Conservation (phyloP, 352 stramenopile species). For the Aphanomyces euteiches region DNA sequence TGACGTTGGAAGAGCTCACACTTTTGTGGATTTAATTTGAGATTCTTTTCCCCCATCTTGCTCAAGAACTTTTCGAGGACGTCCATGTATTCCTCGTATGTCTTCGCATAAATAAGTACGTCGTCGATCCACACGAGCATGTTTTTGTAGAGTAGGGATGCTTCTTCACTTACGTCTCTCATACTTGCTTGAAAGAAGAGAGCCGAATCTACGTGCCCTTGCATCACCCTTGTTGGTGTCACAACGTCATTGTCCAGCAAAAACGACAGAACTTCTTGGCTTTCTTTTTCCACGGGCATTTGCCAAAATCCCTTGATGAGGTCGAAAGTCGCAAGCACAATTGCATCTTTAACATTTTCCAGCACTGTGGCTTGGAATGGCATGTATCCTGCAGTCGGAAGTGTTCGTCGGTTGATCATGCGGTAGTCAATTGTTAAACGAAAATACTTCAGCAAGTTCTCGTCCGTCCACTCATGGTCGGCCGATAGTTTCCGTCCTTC, state of each 20-base stretch:
- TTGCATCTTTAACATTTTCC: not conserved
- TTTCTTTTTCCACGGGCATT: not conserved
- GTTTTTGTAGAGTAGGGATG: not conserved
- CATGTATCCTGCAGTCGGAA: not conserved
- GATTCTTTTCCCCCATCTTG: too few species aligned
- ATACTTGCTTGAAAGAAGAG: slow-evolving; percentile 5
- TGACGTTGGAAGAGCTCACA: too few species aligned
- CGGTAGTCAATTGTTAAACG: too few species aligned
- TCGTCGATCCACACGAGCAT: slow-evolving; percentile 6
- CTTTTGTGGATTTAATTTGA: too few species aligned
- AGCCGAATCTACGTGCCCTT: not conserved
- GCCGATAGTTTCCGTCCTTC: too few species aligned
- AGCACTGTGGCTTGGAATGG: not conserved
- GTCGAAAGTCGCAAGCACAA: not conserved
- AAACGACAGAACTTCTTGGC: not conserved
- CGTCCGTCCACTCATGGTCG: slow-evolving; percentile 27
- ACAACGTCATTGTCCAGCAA: not conserved
- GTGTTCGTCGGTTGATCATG: not conserved
- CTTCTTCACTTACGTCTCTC: not conserved
- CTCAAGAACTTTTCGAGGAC: too few species aligned
- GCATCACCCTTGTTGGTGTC: slow-evolving; percentile 1
- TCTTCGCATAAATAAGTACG: not conserved
- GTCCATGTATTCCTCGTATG: not conserved
- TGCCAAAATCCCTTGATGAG: not conserved
- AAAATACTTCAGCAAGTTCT: slow-evolving; percentile 3